Percentiles rank a stretch among this genome's conserved stretches.
Evolutionary conservation across 345 rosid species (phyloP).

Genomic region (Physaria fendleri): DNA sequence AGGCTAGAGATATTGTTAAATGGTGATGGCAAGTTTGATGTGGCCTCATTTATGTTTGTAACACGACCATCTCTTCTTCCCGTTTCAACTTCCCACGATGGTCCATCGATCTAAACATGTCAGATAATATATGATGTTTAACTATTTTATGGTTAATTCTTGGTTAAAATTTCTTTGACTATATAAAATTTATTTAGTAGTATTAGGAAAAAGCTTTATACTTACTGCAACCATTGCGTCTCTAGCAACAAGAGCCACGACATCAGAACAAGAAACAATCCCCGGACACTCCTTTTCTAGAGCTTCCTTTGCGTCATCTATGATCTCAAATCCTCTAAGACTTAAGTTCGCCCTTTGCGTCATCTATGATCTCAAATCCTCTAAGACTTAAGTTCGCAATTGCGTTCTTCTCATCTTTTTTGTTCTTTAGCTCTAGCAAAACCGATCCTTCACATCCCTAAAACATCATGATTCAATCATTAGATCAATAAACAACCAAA

Average conservation of each 20-base stretch:
- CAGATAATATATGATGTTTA: not conserved
- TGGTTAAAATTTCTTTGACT: no score
- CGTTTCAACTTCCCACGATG: slow-evolving; percentile 43
- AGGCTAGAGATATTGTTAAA: slow-evolving; percentile 31
- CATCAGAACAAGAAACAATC: slow-evolving; percentile 73
- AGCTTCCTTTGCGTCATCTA: slow-evolving; percentile 51
- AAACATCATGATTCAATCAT: not conserved
- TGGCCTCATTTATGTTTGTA: slow-evolving; percentile 31
- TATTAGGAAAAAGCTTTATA: not conserved
- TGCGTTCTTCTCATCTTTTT: slow-evolving; percentile 47
- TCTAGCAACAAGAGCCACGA: slow-evolving; percentile 56
- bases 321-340: slow-evolving; percentile 50
- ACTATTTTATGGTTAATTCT: not conserved
- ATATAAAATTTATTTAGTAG: no score
- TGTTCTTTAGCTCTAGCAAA: slow-evolving; percentile 43
- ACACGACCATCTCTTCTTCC: slow-evolving; percentile 66
- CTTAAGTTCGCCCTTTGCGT: slow-evolving; percentile 50
- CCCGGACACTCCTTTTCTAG: slow-evolving; percentile 64
- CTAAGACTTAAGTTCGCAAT: slow-evolving; percentile 45
- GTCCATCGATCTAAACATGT: slow-evolving; percentile 34
- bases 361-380: slow-evolving; percentile 54
- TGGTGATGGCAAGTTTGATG: slow-evolving; percentile 30
- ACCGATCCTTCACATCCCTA: slow-evolving; percentile 91
- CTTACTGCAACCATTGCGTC: slow-evolving; percentile 45
- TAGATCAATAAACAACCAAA: not conserved